Percentiles rank a stretch among this genome's conserved stretches.
Conservation (phyloP, 2,329 filamentous ascomycete genomes). For the Stagonosporopsis vannaccii region DNA sequence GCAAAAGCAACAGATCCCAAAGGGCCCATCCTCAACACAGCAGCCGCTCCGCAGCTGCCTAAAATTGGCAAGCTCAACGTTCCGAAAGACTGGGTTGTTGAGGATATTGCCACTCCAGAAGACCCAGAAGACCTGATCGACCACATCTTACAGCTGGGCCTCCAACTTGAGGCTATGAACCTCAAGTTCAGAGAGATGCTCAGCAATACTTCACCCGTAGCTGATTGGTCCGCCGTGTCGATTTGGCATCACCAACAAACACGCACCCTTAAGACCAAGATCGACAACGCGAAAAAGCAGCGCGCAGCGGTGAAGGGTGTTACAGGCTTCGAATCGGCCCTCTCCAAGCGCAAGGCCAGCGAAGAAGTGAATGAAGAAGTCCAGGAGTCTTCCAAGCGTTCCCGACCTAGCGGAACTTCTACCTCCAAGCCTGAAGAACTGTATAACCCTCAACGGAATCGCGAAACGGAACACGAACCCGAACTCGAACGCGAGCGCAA, state of each 20-base stretch:
- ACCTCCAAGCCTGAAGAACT: slow-evolving; percentile 31
- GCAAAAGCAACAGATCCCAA: slow-evolving; percentile 20
- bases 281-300: slow-evolving; percentile 39
- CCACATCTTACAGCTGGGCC: slow-evolving; percentile 27
- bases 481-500: slow-evolving; percentile 23
- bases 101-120: slow-evolving; percentile 17
- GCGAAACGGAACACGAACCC: no score
- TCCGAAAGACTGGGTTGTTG: slow-evolving; percentile 34
- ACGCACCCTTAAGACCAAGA: slow-evolving; percentile 37
- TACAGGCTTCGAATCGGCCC: slow-evolving; percentile 40
- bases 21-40: slow-evolving; percentile 2
- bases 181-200: slow-evolving; percentile 37
- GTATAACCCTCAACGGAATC: no score
- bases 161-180: slow-evolving; percentile 39
- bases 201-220: slow-evolving; percentile 26
- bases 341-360: slow-evolving; percentile 44
- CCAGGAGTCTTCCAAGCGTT: slow-evolving; percentile 36
- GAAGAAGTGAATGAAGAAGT: slow-evolving; percentile 22
- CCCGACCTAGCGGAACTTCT: slow-evolving; percentile 23
- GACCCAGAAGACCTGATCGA: slow-evolving; percentile 21
- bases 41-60: slow-evolving; percentile 24
- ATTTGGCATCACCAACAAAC: slow-evolving; percentile 41
- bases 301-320: slow-evolving; percentile 38
- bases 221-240: slow-evolving; percentile 43
- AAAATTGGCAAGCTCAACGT: slow-evolving; percentile 37